A percentile compares a stretch with the other conserved stretches of the same genome.
phyloP scores from a whole-genome alignment of 305 asterid species.

The Fraxinus nigra region DNA sequence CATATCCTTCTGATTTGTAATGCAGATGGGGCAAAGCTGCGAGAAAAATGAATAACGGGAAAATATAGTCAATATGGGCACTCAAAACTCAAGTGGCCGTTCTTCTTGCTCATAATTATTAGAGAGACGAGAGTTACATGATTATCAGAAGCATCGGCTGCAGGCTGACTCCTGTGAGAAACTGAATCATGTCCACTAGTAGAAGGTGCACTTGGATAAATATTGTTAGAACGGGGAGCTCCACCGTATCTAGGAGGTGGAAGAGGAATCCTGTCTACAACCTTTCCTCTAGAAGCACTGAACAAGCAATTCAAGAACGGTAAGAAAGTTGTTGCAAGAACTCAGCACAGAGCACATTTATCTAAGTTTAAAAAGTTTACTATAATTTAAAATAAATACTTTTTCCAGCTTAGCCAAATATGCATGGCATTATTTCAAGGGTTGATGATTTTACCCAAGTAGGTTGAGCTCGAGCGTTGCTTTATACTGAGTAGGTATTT shows the following conservation, averaged over 20 bases:
- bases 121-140: conserved; percentile 41
- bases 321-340: conserved; percentile 16
- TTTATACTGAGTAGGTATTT: conserved; percentile 88
- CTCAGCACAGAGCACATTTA: background rate
- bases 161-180: conserved; percentile 39
- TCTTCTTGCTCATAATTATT: background rate
- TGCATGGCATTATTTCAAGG: background rate
- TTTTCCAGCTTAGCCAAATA: background rate
- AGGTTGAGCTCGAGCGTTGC: conserved; percentile 88
- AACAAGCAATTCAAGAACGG: conserved; percentile 21
- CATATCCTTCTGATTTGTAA: conserved; percentile 71
- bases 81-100: background rate
- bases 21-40: conserved; percentile 94
- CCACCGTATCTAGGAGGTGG: conserved; percentile 83
- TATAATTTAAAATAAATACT: no score
- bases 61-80: background rate
- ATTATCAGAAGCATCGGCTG: conserved; percentile 58
- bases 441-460: conserved; percentile 58
- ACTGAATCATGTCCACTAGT: conserved; percentile 34
- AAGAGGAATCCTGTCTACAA: conserved; percentile 64
- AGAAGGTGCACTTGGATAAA: conserved; percentile 67
- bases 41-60: background rate
- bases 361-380: background rate
- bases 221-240: conserved; percentile 50
- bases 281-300: conserved; percentile 76